Evolutionary conservation across 495 filamentous ascomycete species (phyloP).

Genomic region (Podospora tetraspora): DNA sequence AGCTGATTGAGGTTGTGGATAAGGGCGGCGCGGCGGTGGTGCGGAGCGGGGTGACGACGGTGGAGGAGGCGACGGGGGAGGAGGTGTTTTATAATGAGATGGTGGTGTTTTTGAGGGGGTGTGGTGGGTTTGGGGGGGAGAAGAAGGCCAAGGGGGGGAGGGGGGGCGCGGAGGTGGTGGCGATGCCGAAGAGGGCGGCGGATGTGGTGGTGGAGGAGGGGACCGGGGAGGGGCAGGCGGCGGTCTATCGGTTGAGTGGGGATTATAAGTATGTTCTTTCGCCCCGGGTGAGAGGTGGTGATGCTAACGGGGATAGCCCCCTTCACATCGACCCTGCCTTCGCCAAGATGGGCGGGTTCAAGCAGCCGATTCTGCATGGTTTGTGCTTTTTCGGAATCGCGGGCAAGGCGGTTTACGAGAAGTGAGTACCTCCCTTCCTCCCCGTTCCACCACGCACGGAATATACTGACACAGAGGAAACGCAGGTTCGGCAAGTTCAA

Average conservation of each 20-base stretch:
- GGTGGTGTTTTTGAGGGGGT: conserved; percentile 85
- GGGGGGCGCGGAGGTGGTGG: conserved; percentile 69
- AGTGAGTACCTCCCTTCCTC: conserved; percentile 21
- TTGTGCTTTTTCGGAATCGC: conserved; percentile 92
- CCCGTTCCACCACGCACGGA: too few species aligned
- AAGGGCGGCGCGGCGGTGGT: conserved; percentile 90
- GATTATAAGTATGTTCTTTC: conserved; percentile 56
- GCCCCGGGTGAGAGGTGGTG: neutral
- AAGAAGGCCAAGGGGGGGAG: conserved; percentile 75
- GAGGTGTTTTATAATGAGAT: conserved; percentile 96
- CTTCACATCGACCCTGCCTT: conserved; percentile 94
- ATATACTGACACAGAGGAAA: neutral
- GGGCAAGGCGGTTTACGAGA: conserved; percentile 82
- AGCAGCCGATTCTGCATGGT: conserved; percentile 89
- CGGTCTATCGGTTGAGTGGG: conserved; percentile 87
- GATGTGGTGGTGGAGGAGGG: conserved; percentile 82
- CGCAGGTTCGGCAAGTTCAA: conserved; percentile 68
- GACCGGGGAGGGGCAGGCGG: conserved; percentile 91
- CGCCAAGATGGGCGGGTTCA: conserved; percentile 92
- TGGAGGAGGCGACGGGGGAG: conserved; percentile 75
- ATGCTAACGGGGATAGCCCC: conserved; percentile 50
- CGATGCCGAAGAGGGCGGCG: conserved; percentile 67
- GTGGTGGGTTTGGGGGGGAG: conserved; percentile 85
- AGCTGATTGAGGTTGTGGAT: conserved; percentile 90
- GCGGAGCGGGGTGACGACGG: conserved; percentile 69